Evolutionary conservation across 345 rosid genomes (phyloP), one percentile per base, ranked within the genome.

Genomic region (Pugionium dolabratum): DNA sequence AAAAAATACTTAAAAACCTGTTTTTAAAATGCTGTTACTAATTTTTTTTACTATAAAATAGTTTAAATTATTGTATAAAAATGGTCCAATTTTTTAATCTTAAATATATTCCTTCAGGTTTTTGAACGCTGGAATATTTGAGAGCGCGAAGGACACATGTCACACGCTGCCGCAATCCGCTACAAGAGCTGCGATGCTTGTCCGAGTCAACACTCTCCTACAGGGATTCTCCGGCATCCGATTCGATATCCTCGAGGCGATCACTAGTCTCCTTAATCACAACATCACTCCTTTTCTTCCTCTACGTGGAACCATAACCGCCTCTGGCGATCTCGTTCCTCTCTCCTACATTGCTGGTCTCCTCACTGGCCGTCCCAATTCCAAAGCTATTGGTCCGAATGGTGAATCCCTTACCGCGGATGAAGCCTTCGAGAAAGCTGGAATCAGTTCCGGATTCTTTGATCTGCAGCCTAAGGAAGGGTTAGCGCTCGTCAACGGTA

Each of bases 401-500:
- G 84, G 89, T 0, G 79, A 82, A 33, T 2, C 63, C 10, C 43
- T 87, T 10, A 66, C 63, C 55, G 73, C 90, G 0, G 18, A 54
- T 0, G 72, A 83, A 44, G 95, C 95, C 1, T 87, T 87, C 50
- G 31, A 32, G 35, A 43, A 45, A 4, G 88, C 90, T 0, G 87
- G 84, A 8, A 79, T 86, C 54, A 44, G 7, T 0, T 18, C 54
- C 4, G 87, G 81, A 2, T 84, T 82, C 73, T 88, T 88, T 30
- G 88, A 82, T 63, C 65, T 87, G 52, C 87, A 87, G 44, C 91
- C 95, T 0, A 87, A 87, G 46, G 95, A 87, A 62, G 95, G 90
- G 1, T 78, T 87, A 1, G 95, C 95, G 2, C 35, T 87, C 1
- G 95, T 87, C 34, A 87, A 87, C 32, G 86, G 95, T 55, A 87